Percentiles rank a stretch among this genome's conserved stretches.
phyloP scores from a whole-genome alignment of 2,329 filamentous ascomycete species.

The Epichloe glyceriae region DNA sequence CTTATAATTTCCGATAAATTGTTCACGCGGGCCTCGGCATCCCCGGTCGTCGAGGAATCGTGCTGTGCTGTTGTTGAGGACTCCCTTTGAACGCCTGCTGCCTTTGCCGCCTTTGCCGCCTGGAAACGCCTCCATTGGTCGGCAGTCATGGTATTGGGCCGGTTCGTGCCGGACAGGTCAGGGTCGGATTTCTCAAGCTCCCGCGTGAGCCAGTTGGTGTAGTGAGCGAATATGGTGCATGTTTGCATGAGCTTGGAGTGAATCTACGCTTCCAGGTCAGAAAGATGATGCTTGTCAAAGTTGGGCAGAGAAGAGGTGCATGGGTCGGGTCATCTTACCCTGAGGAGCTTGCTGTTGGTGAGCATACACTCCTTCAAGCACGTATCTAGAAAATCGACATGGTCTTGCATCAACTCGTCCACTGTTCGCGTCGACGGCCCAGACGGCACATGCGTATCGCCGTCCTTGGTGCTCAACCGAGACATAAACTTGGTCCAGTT shows the following conservation, averaged over 20 bases:
- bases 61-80: slow-evolving; percentile 10
- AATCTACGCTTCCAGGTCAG: slow-evolving; percentile 43
- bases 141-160: slow-evolving; percentile 45
- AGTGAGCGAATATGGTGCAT: slow-evolving; percentile 85
- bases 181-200: slow-evolving; percentile 76
- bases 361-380: slow-evolving; percentile 99
- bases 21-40: slow-evolving; percentile 41
- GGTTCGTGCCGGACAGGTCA: slow-evolving; percentile 51
- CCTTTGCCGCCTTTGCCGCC: slow-evolving; percentile 28
- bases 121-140: slow-evolving; percentile 50
- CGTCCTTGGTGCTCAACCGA: slow-evolving; percentile 54
- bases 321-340: slow-evolving; percentile 41
- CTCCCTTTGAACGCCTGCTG: slow-evolving; percentile 15
- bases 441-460: slow-evolving; percentile 16
- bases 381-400: slow-evolving; percentile 95
- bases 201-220: slow-evolving; percentile 74
- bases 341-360: slow-evolving; percentile 86
- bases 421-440: slow-evolving; percentile 50
- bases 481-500: slow-evolving; percentile 94
- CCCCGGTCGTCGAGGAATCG: slow-evolving; percentile 16
- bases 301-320: not conserved
- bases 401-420: slow-evolving; percentile 96
- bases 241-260: slow-evolving; percentile 96
- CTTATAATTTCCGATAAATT: slow-evolving; percentile 78
- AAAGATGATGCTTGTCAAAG: slow-evolving; percentile 6